phyloP scores from a whole-genome alignment of 1,139 yeast genomes.

The Blastobotrys elegans region DNA sequence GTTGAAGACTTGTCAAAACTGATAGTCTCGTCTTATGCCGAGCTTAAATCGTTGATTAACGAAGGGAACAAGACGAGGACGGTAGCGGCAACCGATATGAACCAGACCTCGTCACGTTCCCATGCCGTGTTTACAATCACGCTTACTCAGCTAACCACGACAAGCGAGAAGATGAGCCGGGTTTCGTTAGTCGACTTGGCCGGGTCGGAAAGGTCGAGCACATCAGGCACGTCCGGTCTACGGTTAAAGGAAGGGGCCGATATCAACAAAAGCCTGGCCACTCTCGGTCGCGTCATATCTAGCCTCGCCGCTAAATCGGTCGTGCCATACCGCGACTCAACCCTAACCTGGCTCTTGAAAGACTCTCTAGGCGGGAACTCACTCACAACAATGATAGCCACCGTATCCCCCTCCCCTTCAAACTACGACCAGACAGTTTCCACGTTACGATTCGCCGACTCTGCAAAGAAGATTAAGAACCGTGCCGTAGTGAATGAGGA shows the following conservation, averaged over 20 bases:
- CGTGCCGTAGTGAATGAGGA: conserved; percentile 48
- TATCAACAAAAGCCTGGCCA: conserved; percentile 67
- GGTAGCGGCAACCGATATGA: conserved; percentile 64
- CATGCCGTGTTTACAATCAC: conserved; percentile 66
- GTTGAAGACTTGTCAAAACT: conserved; percentile 56
- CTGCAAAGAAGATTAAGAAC: conserved; percentile 63
- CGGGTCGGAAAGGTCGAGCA: conserved; percentile 63
- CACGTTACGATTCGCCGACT: conserved; percentile 65
- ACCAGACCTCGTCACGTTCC: conserved; percentile 60
- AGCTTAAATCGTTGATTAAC: conserved; percentile 40
- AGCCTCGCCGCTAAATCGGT: conserved; percentile 43
- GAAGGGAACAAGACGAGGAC: conserved; percentile 49
- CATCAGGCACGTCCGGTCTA: conserved; percentile 57
- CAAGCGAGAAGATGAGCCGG: conserved; percentile 54
- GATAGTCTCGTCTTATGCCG: conserved; percentile 39
- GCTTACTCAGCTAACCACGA: conserved; percentile 51
- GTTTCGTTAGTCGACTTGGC: conserved; percentile 71
- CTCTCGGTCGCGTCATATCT: conserved; percentile 66
- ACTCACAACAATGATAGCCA: conserved; percentile 63
- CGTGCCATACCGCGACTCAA: conserved; percentile 63
- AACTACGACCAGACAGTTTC: conserved; percentile 63
- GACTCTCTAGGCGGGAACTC: conserved; percentile 70
- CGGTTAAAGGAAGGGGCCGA: conserved; percentile 66
- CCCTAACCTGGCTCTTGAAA: conserved; percentile 61
- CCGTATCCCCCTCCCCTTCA: conserved; percentile 15